A percentile compares a stretch with the other conserved stretches of the same genome.
phyloP scores from a whole-genome alignment of 768 basidiomycete species.

The Lactarius quietus region DNA sequence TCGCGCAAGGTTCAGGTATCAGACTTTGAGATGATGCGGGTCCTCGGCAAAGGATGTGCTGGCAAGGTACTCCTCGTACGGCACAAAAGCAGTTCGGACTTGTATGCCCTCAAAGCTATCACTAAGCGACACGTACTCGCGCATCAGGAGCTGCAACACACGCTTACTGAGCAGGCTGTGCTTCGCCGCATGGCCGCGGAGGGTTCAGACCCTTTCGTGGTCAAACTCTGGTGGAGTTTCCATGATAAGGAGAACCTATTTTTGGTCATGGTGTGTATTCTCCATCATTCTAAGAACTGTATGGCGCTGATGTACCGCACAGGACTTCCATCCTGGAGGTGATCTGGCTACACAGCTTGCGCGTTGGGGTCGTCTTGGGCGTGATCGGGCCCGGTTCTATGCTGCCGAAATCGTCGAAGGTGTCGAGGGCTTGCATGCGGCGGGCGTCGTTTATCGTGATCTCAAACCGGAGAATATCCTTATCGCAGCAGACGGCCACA shows the following conservation, averaged over 20 bases:
- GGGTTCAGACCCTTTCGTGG: constrained; percentile 88
- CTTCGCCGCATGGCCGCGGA: constrained; percentile 91
- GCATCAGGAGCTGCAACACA: constrained; percentile 95
- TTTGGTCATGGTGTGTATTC: constrained; percentile 76
- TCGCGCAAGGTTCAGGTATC: constrained; percentile 74
- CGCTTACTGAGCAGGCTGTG: constrained; percentile 93
- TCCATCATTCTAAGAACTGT: not conserved
- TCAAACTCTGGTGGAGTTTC: constrained; percentile 96
- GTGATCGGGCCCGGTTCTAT: constrained; percentile 94
- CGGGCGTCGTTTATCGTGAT: constrained; percentile 96
- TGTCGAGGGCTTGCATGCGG: constrained; percentile 88
- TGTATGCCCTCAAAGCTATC: constrained; percentile 96
- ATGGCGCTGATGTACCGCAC: constrained; percentile 9
- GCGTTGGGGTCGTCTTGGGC: constrained; percentile 89
- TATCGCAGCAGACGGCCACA: constrained; percentile 91
- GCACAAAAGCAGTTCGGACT: constrained; percentile 62
- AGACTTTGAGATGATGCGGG: constrained; percentile 97
- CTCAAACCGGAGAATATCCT: constrained; percentile 97
- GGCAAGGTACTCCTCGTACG: constrained; percentile 93
- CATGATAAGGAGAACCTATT: constrained; percentile 97
- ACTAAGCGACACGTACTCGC: constrained; percentile 96
- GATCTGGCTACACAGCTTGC: constrained; percentile 97
- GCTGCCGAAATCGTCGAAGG: constrained; percentile 97
- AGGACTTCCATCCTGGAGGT: constrained; percentile 95
- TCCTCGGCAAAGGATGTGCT: constrained; percentile 95